Evolutionary conservation across 148 eudicot genomes (phyloP).

Genomic region (Fallopia convolvulus): DNA sequence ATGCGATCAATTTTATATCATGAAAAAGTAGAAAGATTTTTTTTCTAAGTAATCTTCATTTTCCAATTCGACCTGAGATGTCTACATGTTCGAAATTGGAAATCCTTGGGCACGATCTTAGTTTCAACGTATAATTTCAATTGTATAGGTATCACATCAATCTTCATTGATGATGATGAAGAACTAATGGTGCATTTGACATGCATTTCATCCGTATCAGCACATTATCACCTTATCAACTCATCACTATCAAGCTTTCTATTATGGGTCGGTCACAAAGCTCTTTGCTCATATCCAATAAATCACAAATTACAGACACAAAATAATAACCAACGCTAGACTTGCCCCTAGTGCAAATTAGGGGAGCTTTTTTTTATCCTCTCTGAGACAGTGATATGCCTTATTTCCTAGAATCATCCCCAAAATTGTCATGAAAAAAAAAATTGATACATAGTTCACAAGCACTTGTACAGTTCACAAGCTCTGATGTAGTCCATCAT

Average conservation of each 20-base stretch:
- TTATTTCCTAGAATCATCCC: background rate
- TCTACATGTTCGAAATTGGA: no score
- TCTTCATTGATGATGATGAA: no score
- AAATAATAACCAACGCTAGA: background rate
- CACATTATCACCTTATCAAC: background rate
- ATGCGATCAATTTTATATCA: no score
- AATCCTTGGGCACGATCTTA: no score
- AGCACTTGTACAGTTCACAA: background rate
- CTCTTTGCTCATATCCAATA: background rate
- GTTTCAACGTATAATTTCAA: no score
- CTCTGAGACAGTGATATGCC: background rate
- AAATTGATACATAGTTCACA: background rate
- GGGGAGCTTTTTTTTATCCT: background rate
- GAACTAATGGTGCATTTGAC: no score
- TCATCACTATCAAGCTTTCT: background rate
- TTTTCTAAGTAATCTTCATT: no score
- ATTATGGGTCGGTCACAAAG: background rate
- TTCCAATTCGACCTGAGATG: no score
- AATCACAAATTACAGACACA: background rate
- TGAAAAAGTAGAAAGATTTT: no score
- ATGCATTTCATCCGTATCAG: no score
- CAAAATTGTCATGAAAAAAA: background rate
- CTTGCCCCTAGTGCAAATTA: background rate
- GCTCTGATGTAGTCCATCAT: background rate
- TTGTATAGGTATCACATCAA: no score